These are phyloP conservation scores for Thozetella sp. DNA, from an alignment of 495 filamentous ascomycete species.

Conservation along the genomic window DNA sequence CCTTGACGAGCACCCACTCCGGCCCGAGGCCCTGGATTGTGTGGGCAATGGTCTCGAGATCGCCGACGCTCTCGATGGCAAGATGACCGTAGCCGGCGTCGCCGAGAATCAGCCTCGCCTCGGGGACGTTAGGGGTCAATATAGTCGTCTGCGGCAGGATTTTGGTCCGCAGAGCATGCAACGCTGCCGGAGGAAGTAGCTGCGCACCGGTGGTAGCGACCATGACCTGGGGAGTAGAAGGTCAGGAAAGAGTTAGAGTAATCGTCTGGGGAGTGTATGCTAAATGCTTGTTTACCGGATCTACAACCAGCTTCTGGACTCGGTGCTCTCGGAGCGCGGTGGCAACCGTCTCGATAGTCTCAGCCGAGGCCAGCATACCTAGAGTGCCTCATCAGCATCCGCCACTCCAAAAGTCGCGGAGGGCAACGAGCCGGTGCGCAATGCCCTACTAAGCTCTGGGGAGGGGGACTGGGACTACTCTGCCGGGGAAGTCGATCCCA, in stretches of 20 bases:
- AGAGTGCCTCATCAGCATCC: neutral
- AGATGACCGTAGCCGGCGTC: slow-evolving; percentile 49
- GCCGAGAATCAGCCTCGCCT: slow-evolving; percentile 74
- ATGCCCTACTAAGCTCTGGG: no score
- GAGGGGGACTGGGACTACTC: no score
- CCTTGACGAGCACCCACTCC: slow-evolving; percentile 84
- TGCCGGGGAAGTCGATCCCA: no score
- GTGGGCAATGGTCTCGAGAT: slow-evolving; percentile 69
- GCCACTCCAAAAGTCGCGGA: no score
- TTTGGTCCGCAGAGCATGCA: slow-evolving; percentile 61
- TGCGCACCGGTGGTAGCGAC: slow-evolving; percentile 82
- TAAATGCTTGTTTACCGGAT: slow-evolving; percentile 63
- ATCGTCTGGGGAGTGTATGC: neutral
- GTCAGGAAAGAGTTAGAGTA: neutral
- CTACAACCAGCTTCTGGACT: slow-evolving; percentile 70
- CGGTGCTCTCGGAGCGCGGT: slow-evolving; percentile 62
- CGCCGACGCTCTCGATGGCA: slow-evolving; percentile 56
- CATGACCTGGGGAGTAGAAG: slow-evolving; percentile 72
- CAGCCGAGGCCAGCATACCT: slow-evolving; percentile 90
- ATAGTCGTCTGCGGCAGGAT: slow-evolving; percentile 79
- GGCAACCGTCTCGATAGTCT: slow-evolving; percentile 75
- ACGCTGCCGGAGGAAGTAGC: slow-evolving; percentile 70
- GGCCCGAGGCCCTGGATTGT: slow-evolving; percentile 69
- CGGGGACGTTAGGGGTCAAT: slow-evolving; percentile 90
- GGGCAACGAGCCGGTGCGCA: no score